Percentiles rank a stretch among this genome's conserved stretches.
Evolutionary conservation across 192 early-diverging fungal genomes (phyloP).

Genomic region (Gryganskiella cystojenkinii): DNA sequence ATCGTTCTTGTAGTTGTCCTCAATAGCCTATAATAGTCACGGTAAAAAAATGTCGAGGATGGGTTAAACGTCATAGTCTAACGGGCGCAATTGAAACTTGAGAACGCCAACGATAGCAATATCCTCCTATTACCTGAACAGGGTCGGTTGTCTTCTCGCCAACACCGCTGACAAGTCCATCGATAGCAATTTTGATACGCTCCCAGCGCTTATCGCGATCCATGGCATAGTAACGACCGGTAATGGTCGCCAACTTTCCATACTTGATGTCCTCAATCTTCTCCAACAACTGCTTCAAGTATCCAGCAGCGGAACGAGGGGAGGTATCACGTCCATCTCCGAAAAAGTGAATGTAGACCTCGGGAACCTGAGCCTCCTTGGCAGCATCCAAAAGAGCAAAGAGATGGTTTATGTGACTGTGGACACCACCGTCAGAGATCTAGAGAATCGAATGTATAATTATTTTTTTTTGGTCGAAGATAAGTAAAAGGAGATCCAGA

Average conservation of each 20-base stretch:
- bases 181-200: slow-evolving; percentile 93
- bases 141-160: slow-evolving; percentile 79
- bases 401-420: slow-evolving; percentile 95
- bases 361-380: slow-evolving; percentile 84
- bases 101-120: too few species aligned
- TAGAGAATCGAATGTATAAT: not conserved
- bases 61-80: not conserved
- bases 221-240: slow-evolving; percentile 99
- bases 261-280: slow-evolving; percentile 73
- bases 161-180: slow-evolving; percentile 82
- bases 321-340: slow-evolving; percentile 98
- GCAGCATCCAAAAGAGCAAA: slow-evolving; percentile 84
- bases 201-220: slow-evolving; percentile 99
- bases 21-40: slow-evolving; percentile 65
- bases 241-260: slow-evolving; percentile 91
- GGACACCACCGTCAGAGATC: slow-evolving; percentile 98
- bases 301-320: slow-evolving; percentile 86
- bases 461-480: too few species aligned
- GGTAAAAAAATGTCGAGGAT: not conserved
- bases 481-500: not conserved
- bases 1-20: slow-evolving; percentile 86
- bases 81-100: not conserved
- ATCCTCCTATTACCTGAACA: slow-evolving; percentile 67
- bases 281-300: slow-evolving; percentile 80
- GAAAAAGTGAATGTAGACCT: slow-evolving; percentile 95